Evolutionary conservation across 768 basidiomycete species (phyloP), one percentile per base, ranked within the genome.

Genomic region (Coprinopsis marcescibilis): DNA sequence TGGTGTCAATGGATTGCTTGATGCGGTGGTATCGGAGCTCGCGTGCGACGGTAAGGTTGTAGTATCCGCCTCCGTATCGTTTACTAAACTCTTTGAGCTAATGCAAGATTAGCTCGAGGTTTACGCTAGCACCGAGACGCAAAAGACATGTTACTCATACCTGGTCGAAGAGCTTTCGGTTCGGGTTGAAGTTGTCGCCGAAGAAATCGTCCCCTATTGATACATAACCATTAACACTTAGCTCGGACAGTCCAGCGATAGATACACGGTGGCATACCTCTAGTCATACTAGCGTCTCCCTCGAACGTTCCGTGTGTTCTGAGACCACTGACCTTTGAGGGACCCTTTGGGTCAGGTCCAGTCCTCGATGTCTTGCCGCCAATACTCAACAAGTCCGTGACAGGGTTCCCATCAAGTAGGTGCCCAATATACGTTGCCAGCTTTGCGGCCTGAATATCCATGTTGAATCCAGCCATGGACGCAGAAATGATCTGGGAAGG

Each of bases 131-230:
- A 6, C 27, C 3, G 21, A 26, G 24, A 7, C 10, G 10, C 8
- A 3, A 27, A 23, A 7, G 11, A 2, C 17, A 36, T n/a, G n/a
- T n/a, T n/a, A n/a, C n/a, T n/a, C 50, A 24, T 33, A 58, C 52
- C 41, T 55, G 30, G 11, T 56, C 48, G 44, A 58, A 56, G 1
- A 56, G 50, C 2, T 50, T 54, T 39, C 52, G 52, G 29, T 55
- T 55, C 43, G 55, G 55, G 41, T 46, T 52, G 42, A 49, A 42
- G 27, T 55, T 51, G 32, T 55, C 56, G 4, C 54, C 56, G 20
- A 55, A 55, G 45, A 43, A 46, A 15, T 43, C 44, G 25, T 55
- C 54, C 12, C 20, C 52, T 50, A 15, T 10, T n/a, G n/a, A n/a
- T 13, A 30, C 12, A 40, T 14, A n/a, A n/a, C n/a, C n/a, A n/a